Evolutionary conservation across 768 basidiomycete species (phyloP).

Genomic region (Strobilomyces dryophilus): DNA sequence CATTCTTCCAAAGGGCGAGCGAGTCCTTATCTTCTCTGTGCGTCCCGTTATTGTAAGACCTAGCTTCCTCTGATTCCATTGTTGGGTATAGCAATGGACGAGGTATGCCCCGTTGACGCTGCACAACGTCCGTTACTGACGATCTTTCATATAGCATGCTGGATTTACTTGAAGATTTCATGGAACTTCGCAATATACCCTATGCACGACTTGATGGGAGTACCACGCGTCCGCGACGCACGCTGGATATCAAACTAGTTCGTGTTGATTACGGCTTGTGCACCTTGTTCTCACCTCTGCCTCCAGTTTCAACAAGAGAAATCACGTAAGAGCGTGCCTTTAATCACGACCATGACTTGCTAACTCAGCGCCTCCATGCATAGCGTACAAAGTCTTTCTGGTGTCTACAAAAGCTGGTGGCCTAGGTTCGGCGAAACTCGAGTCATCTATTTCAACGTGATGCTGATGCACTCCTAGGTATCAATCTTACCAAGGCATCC

Average conservation of each 20-base stretch:
- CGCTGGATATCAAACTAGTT: constrained; percentile 55
- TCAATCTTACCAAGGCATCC: constrained; percentile 80
- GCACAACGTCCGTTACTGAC: not conserved
- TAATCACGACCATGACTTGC: not conserved
- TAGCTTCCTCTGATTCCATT: constrained; percentile 5
- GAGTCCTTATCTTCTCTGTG: constrained; percentile 67
- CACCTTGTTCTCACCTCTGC: constrained; percentile 1
- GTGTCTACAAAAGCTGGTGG: constrained; percentile 72
- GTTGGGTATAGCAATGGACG: constrained; percentile 52
- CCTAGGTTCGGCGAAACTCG: constrained; percentile 40
- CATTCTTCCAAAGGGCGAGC: constrained; percentile 54
- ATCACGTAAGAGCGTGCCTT: constrained; percentile 40
- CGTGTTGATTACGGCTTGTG: constrained; percentile 7
- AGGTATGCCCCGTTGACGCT: constrained; percentile 27
- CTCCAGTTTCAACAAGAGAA: constrained; percentile 54
- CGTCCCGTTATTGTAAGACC: constrained; percentile 11
- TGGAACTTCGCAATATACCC: constrained; percentile 52
- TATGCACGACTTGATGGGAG: constrained; percentile 61
- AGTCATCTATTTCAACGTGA: not conserved
- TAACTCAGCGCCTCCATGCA: constrained; percentile 1
- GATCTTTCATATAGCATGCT: constrained; percentile 47
- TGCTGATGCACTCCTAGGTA: constrained; percentile 41
- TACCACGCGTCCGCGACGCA: constrained; percentile 49
- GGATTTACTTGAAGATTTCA: constrained; percentile 64
- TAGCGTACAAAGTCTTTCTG: constrained; percentile 64